A percentile compares a stretch with the other conserved stretches of the same genome.
Conservation (phyloP, 306 rosid species). For the Acmispon strigosus region DNA sequence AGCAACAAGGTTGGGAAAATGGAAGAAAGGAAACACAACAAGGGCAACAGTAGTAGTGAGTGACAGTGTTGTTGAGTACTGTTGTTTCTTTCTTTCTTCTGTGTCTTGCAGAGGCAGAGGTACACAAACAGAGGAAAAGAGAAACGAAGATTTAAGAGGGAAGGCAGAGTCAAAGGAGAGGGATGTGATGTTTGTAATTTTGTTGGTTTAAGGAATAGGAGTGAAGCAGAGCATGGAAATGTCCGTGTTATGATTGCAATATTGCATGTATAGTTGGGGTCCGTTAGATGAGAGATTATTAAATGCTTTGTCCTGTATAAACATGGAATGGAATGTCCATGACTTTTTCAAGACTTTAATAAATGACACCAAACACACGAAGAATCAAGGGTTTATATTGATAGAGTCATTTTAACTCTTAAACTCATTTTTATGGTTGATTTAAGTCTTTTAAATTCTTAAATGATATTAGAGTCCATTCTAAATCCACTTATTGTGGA, state of each 20-base stretch:
- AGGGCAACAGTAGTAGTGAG: background rate
- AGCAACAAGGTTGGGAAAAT: background rate
- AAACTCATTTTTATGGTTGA: no score
- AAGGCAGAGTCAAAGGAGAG: slow-evolving; percentile 7
- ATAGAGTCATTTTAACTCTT: no score
- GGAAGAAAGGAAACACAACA: background rate
- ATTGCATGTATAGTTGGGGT: background rate
- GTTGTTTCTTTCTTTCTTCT: background rate
- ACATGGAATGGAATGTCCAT: background rate
- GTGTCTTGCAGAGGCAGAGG: background rate
- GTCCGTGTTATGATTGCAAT: slow-evolving; percentile 14
- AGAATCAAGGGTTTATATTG: no score
- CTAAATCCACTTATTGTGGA: no score
- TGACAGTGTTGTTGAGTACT: background rate
- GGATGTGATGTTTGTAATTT: slow-evolving; percentile 28
- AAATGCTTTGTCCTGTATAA: slow-evolving; percentile 26
- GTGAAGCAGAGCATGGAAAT: slow-evolving; percentile 10
- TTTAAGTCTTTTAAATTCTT: no score
- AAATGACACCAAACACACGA: background rate
- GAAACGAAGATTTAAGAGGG: slow-evolving; percentile 1
- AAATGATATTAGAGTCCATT: no score
- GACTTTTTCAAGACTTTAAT: background rate
- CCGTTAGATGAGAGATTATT: background rate
- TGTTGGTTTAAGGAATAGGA: background rate
- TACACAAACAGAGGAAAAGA: background rate